Conservation (phyloP, 371 early-diverging fungal genomes). For the Mortierella sp. region DNA sequence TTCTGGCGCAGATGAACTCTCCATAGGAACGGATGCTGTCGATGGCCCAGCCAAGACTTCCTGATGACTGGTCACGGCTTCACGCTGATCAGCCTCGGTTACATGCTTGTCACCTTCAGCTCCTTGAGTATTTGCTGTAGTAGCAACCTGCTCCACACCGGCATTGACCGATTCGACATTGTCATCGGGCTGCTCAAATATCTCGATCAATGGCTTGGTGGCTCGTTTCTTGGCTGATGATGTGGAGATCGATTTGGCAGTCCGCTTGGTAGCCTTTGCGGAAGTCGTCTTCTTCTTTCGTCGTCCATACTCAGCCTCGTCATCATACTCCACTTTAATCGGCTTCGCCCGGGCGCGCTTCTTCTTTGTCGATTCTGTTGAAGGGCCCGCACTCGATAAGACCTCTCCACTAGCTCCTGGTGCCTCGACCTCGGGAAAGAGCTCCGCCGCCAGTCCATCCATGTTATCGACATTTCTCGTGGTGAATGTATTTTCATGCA, state of each 20-base stretch:
- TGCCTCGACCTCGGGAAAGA: not conserved
- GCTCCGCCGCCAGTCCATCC: too few relatives aligned
- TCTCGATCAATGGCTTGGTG: conserved; percentile 31
- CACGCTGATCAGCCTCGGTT: not conserved
- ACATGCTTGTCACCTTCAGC: not conserved
- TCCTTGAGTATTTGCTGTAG: not conserved
- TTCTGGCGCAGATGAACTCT: not conserved
- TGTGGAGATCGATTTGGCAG: not conserved
- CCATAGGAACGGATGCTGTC: not conserved
- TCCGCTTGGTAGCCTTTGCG: conserved; percentile 2
- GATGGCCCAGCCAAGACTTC: not conserved
- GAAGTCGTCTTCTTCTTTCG: conserved; percentile 1
- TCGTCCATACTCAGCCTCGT: not conserved
- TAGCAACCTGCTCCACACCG: not conserved
- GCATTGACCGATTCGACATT: not conserved
- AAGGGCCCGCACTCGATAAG: not conserved
- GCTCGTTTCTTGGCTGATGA: conserved; percentile 20
- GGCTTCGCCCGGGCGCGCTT: not conserved
- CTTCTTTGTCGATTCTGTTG: not conserved
- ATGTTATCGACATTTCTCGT: not conserved
- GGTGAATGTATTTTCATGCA: not conserved
- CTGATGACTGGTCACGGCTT: not conserved
- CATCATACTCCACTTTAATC: not conserved
- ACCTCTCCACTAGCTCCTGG: not conserved
- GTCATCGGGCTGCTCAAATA: conserved; percentile 24